phyloP scores from a whole-genome alignment of 2,329 filamentous ascomycete genomes.

The Fusarium transvaalense region DNA sequence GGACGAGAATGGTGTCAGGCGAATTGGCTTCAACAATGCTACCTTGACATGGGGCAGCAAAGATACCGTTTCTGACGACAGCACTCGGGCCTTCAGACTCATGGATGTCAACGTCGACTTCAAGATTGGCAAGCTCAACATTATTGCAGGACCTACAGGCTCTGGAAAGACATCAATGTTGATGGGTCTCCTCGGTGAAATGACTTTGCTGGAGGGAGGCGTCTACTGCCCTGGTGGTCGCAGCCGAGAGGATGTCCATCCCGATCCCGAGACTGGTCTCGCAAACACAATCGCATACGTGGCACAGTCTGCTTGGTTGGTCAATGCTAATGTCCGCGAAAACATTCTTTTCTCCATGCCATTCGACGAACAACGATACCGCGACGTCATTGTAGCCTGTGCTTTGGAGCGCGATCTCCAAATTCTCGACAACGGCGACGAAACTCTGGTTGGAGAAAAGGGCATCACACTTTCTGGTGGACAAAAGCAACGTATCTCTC shows the following conservation, averaged over 20 bases:
- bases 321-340: constrained; percentile 94
- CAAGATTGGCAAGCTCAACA: constrained; percentile 85
- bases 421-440: constrained; percentile 91
- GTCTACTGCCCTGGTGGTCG: constrained; percentile 88
- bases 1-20: constrained; percentile 75
- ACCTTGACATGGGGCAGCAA: constrained; percentile 91
- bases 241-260: constrained; percentile 85
- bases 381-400: constrained; percentile 89
- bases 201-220: constrained; percentile 84
- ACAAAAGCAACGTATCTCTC: constrained; percentile 96
- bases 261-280: constrained; percentile 85
- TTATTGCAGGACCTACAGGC: constrained; percentile 92
- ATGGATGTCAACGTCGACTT: constrained; percentile 88
- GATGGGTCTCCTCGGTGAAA: constrained; percentile 96
- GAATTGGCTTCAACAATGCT: constrained; percentile 87
- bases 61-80: constrained; percentile 70
- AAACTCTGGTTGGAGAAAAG: constrained; percentile 96
- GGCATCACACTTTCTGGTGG: constrained; percentile 96
- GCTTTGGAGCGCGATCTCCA: constrained; percentile 91
- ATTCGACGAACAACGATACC: constrained; percentile 85
- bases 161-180: constrained; percentile 95
- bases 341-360: constrained; percentile 93
- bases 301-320: constrained; percentile 95
- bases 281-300: constrained; percentile 96
- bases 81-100: constrained; percentile 82